Percentiles rank a stretch among this genome's conserved stretches.
Evolutionary conservation across 2,329 filamentous ascomycete species (phyloP).

Genomic region (Fusarium sp.): DNA sequence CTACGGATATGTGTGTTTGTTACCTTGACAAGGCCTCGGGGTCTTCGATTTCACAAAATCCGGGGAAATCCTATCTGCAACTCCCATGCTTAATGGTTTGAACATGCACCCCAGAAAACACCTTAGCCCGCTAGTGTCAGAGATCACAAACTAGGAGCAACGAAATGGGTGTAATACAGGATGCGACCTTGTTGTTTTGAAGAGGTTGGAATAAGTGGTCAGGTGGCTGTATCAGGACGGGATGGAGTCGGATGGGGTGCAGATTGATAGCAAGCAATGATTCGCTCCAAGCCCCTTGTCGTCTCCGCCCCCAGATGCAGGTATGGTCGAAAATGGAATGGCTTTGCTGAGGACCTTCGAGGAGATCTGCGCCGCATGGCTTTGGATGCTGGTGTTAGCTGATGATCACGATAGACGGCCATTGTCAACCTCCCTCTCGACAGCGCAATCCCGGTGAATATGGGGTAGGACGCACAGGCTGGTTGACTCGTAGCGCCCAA

Average conservation of each 20-base stretch:
- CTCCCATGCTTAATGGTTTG: conserved; percentile 18
- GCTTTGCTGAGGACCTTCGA: conserved; percentile 19
- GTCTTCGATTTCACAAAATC: conserved; percentile 26
- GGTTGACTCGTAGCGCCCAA: conserved; percentile 26
- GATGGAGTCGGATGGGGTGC: conserved; percentile 43
- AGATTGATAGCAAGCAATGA: conserved; percentile 34
- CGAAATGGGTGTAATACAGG: conserved; percentile 34
- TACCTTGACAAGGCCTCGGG: conserved; percentile 8
- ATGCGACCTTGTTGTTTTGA: conserved; percentile 32
- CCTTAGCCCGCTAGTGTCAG: conserved; percentile 28
- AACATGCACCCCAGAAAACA: conserved; percentile 35
- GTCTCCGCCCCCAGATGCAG: conserved; percentile 42
- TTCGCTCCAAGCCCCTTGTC: conserved; percentile 36
- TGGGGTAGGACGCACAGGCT: conserved; percentile 40
- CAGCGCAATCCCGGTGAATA: conserved; percentile 30
- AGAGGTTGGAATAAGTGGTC: conserved; percentile 48
- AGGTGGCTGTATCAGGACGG: conserved; percentile 47
- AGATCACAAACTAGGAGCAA: conserved; percentile 13
- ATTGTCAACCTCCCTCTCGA: conserved; percentile 22
- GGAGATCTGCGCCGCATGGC: conserved; percentile 42
- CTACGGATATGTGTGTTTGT: conserved; percentile 3
- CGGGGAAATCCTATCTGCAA: conserved; percentile 24
- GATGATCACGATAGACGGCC: conserved; percentile 41
- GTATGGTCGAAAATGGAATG: conserved; percentile 42
- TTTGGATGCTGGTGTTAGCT: conserved; percentile 23